A percentile compares a stretch with the other conserved stretches of the same genome.
Evolutionary conservation across 768 basidiomycete genomes (phyloP).

Genomic region (Rhizopogon vesiculosus): DNA sequence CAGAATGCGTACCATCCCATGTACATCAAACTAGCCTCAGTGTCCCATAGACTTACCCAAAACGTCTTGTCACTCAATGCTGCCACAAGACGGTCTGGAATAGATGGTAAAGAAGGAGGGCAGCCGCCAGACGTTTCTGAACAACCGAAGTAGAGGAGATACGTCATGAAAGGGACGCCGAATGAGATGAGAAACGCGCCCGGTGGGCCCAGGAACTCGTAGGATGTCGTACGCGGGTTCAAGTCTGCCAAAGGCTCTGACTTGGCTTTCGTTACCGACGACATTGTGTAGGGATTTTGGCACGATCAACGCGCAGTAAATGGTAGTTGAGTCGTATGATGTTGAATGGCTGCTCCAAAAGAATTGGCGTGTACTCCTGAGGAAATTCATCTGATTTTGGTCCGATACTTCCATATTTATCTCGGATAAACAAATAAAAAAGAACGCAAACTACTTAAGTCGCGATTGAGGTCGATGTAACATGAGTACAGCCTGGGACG

Average conservation of each 20-base stretch:
- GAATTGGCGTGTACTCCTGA: neutral
- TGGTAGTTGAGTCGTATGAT: neutral
- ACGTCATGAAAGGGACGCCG: constrained; percentile 65
- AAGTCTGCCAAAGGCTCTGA: constrained; percentile 23
- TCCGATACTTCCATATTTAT: neutral
- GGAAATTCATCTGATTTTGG: neutral
- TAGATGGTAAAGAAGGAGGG: constrained; percentile 43
- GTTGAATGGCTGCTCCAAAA: no score
- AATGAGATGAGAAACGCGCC: constrained; percentile 71
- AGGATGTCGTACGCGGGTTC: constrained; percentile 67
- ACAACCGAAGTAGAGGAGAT: constrained; percentile 75
- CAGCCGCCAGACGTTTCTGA: constrained; percentile 69
- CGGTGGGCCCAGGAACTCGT: constrained; percentile 81
- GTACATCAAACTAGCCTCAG: constrained; percentile 71
- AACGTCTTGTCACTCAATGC: constrained; percentile 47
- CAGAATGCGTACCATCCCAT: constrained; percentile 89
- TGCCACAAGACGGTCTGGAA: constrained; percentile 40
- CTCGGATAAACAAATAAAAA: no score
- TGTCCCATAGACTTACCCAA: constrained; percentile 83
- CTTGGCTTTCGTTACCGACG: constrained; percentile 8
- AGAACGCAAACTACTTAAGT: no score
- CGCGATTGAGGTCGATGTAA: no score
- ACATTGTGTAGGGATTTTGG: constrained; percentile 8
- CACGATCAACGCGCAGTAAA: neutral
- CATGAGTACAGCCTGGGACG: no score